Evolutionary conservation across 2,329 filamentous ascomycete genomes (phyloP), one percentile per base, ranked within the genome.

Genomic region (Aspergillus fumigatus): DNA sequence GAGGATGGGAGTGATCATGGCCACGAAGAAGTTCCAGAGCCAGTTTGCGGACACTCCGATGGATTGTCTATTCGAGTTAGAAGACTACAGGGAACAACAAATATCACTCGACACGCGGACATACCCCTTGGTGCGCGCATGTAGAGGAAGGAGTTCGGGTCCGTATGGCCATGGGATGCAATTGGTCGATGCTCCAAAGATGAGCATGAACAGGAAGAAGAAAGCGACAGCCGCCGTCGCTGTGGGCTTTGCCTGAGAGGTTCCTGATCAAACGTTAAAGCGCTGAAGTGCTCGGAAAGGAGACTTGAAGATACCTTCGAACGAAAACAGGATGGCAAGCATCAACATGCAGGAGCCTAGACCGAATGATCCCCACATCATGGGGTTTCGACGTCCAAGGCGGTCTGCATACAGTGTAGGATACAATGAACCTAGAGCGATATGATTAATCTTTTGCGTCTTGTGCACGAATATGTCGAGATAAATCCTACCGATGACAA

Each of bases 151-250:
- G 45, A 82, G 79, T 60, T 82, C 78, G 0, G 79, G 77, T 3
- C 78, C 76, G 57, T 79, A 79, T 0, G 80, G 77, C 79, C 79
- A 81, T 2, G 79, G 79, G 19, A 81, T 77, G 57, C 75, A 78
- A 58, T 80, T 80, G 3, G 75, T 73, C 1, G 73, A 74, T 2
- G 75, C 75, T 4, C 77, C 77, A 53, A 75, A 77, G 47, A 75
- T 70, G 19, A 76, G 65, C 74, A 77, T 76, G 59, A 73, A 75
- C 43, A 70, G 50, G 65, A 81, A 80, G 68, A 80, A 80, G 65
- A 81, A 81, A 2, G 78, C 72, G 14, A 81, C 75, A 35, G 77
- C 78, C 0, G 77, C 79, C 17, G 73, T 73, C 0, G 77, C 70
- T 7, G 79, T 80, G 7, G 69, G 64, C 41, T 75, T 74, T 23